Conservation (phyloP, 2,329 filamentous ascomycete genomes). For the Lachnellula arida region DNA sequence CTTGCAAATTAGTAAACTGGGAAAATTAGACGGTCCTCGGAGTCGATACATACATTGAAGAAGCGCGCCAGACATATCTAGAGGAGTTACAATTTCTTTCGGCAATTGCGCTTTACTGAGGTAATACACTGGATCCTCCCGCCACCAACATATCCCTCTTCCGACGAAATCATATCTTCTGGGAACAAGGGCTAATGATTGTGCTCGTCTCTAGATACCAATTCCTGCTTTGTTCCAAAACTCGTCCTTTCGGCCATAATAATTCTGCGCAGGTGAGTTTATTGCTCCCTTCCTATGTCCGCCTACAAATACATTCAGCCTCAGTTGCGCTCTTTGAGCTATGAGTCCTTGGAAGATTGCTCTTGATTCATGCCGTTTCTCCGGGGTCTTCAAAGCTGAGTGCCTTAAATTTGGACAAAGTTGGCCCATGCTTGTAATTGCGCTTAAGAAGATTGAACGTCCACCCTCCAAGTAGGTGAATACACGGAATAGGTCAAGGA, state of each 20-base stretch:
- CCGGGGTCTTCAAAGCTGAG: too few species aligned
- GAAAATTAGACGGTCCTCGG: conserved; percentile 22
- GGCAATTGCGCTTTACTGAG: conserved; percentile 17
- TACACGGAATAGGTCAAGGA: background rate
- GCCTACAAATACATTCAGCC: background rate
- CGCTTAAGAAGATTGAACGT: background rate
- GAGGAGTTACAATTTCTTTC: conserved; percentile 18
- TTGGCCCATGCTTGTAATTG: background rate
- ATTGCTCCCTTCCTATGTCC: background rate
- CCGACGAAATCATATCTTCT: background rate
- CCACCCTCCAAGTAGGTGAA: background rate
- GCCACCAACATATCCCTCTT: background rate
- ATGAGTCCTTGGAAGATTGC: background rate
- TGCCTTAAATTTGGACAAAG: too few species aligned
- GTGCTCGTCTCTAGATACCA: conserved; percentile 14
- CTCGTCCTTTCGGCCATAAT: conserved; percentile 13
- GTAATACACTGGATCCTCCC: background rate
- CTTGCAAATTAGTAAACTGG: conserved; percentile 14
- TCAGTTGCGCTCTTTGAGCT: background rate
- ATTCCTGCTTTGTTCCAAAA: conserved; percentile 13
- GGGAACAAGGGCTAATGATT: conserved; percentile 16
- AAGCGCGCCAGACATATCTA: conserved; percentile 13
- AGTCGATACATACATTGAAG: conserved; percentile 15
- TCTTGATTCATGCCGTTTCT: too few species aligned
- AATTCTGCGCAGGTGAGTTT: conserved; percentile 17